Percentiles rank a stretch among this genome's conserved stretches.
Evolutionary conservation across 192 early-diverging fungal species (phyloP).

Genomic region (Chytriomyces hyalinus): DNA sequence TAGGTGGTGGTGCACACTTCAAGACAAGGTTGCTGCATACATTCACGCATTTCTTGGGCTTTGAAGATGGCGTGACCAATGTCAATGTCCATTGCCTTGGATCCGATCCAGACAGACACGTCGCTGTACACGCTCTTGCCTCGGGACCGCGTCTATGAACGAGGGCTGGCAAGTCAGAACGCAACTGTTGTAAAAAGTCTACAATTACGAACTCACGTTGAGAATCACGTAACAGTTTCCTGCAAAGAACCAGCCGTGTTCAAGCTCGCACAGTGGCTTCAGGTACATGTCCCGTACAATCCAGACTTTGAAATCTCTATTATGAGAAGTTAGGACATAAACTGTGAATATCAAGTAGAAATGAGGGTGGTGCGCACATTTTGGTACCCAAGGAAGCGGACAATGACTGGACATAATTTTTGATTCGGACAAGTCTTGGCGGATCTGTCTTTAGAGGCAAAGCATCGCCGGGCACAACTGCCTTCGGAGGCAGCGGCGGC

Average conservation of each 20-base stretch:
- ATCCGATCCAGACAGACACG: constrained; percentile 12
- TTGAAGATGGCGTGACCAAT: constrained; percentile 6
- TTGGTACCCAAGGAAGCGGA: too few relatives aligned
- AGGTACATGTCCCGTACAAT: constrained; percentile 8
- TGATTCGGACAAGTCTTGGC: too few relatives aligned
- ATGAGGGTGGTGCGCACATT: too few relatives aligned
- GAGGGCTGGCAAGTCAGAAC: neutral
- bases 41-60: constrained; percentile 9
- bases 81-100: neutral
- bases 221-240: constrained; percentile 21
- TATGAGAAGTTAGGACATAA: neutral
- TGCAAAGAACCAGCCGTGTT: constrained; percentile 18
- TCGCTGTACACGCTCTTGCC: constrained; percentile 8
- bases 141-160: neutral
- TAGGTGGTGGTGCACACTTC: neutral
- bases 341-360: too few relatives aligned
- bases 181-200: too few relatives aligned
- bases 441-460: too few relatives aligned
- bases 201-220: neutral
- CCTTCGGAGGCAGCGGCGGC: too few relatives aligned
- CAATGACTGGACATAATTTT: too few relatives aligned
- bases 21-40: neutral
- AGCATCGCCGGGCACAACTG: too few relatives aligned
- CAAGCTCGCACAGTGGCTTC: constrained; percentile 7
- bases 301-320: constrained; percentile 23